phyloP scores from a whole-genome alignment of 2,329 filamentous ascomycete genomes.

The Pseudocercospora fijiensis region DNA sequence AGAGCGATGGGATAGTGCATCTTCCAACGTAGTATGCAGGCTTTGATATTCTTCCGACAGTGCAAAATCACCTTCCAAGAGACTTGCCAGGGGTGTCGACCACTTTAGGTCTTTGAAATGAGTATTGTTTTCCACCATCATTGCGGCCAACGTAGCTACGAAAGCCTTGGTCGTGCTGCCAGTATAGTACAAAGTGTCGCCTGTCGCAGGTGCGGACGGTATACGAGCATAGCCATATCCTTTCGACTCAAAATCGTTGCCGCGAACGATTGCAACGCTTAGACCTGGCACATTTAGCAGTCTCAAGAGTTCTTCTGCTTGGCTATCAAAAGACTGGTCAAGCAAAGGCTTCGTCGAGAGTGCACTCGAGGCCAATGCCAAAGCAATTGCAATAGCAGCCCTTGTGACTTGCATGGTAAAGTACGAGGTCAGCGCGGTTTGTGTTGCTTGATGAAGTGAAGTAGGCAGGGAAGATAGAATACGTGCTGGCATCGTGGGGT shows the following conservation, averaged over 20 bases:
- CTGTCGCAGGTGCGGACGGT: slow-evolving; percentile 11
- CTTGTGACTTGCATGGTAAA: too few relatives aligned
- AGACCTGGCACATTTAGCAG: slow-evolving; percentile 11
- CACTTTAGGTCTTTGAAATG: slow-evolving; percentile 25
- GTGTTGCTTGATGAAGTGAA: neutral
- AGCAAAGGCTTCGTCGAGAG: slow-evolving; percentile 3
- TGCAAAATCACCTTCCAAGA: slow-evolving; percentile 38
- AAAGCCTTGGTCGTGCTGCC: slow-evolving; percentile 34
- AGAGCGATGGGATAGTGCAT: slow-evolving; percentile 37
- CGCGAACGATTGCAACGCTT: slow-evolving; percentile 13
- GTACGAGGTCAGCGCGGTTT: too few relatives aligned
- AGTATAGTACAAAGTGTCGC: slow-evolving; percentile 31
- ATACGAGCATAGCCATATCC: slow-evolving; percentile 20
- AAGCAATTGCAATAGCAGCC: neutral
- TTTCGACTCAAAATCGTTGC: slow-evolving; percentile 2
- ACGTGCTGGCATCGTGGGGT: neutral
- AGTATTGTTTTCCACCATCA: slow-evolving; percentile 20
- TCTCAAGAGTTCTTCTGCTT: slow-evolving; percentile 4
- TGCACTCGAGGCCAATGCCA: neutral
- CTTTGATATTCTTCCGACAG: slow-evolving; percentile 31
- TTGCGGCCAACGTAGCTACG: slow-evolving; percentile 24
- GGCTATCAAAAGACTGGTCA: slow-evolving; percentile 4
- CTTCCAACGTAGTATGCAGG: slow-evolving; percentile 36
- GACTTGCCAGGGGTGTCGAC: slow-evolving; percentile 36
- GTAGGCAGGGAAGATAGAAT: neutral